Conservation (phyloP, 306 rosid genomes). For the Oemleria cerasiformis region DNA sequence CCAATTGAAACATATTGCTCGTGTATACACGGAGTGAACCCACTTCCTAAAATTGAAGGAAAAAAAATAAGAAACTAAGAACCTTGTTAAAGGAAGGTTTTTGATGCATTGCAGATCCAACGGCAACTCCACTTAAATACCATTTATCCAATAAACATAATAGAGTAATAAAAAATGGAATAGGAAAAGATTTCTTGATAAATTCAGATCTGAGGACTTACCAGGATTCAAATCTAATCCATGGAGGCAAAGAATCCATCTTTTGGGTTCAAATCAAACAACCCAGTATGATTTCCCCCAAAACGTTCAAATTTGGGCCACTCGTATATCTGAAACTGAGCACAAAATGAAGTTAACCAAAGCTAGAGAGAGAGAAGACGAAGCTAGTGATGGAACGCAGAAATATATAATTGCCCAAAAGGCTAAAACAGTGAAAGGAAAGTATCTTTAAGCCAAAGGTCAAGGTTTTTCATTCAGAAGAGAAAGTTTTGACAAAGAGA, state of each 20-base stretch:
- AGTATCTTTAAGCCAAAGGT: constrained; percentile 19
- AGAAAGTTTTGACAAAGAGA: not conserved
- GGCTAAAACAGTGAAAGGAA: constrained; percentile 9
- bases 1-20: constrained; percentile 7
- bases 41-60: constrained; percentile 3
- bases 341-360: constrained; percentile 28
- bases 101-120: constrained; percentile 37
- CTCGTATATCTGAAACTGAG: constrained; percentile 21
- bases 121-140: not conserved
- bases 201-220: constrained; percentile 76
- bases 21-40: not conserved
- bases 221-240: constrained; percentile 44
- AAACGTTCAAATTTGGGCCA: constrained; percentile 19
- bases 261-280: constrained; percentile 34
- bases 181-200: constrained; percentile 21
- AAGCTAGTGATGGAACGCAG: not conserved
- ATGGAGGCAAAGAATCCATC: constrained; percentile 34
- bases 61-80: not conserved
- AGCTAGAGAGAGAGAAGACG: constrained; percentile 9
- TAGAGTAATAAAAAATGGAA: constrained; percentile 1
- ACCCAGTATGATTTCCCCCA: constrained; percentile 34
- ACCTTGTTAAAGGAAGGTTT: constrained; percentile 3
- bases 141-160: constrained; percentile 27
- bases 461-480: constrained; percentile 12
- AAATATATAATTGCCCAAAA: not conserved